Evolutionary conservation across 2,329 filamentous ascomycete genomes (phyloP).

Genomic region (Neonectria punicea): DNA sequence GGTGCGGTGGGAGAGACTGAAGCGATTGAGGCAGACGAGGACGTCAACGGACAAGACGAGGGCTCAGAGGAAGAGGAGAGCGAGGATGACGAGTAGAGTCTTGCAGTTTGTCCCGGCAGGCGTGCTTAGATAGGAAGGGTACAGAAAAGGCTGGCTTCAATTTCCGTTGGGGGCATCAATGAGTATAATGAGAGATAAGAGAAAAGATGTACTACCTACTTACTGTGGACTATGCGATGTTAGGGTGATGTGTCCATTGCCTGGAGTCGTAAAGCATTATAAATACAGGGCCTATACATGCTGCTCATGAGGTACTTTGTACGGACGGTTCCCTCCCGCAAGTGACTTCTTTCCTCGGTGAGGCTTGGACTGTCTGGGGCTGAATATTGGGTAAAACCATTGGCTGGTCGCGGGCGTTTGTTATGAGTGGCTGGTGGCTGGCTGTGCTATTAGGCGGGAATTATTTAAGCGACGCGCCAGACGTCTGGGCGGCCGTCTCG

Average conservation of each 20-base stretch:
- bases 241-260: background rate
- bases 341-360: too few species aligned
- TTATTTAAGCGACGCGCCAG: conserved; percentile 14
- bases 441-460: background rate
- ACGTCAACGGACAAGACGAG: conserved; percentile 30
- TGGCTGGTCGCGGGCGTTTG: background rate
- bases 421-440: background rate
- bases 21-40: conserved; percentile 34
- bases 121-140: conserved; percentile 41
- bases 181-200: conserved; percentile 46
- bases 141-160: conserved; percentile 46
- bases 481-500: background rate
- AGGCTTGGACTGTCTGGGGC: too few species aligned
- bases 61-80: conserved; percentile 31
- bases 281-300: too few species aligned
- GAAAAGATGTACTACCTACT: conserved; percentile 22
- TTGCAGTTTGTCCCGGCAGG: conserved; percentile 30
- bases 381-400: too few species aligned
- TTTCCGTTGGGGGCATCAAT: conserved; percentile 43
- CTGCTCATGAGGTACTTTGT: too few species aligned
- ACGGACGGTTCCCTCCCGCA: background rate
- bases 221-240: too few species aligned
- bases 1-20: conserved; percentile 48
- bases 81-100: conserved; percentile 41
- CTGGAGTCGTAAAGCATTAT: background rate